Conservation (phyloP, 805 yeast species). For the Metschnikowia lunata region DNA sequence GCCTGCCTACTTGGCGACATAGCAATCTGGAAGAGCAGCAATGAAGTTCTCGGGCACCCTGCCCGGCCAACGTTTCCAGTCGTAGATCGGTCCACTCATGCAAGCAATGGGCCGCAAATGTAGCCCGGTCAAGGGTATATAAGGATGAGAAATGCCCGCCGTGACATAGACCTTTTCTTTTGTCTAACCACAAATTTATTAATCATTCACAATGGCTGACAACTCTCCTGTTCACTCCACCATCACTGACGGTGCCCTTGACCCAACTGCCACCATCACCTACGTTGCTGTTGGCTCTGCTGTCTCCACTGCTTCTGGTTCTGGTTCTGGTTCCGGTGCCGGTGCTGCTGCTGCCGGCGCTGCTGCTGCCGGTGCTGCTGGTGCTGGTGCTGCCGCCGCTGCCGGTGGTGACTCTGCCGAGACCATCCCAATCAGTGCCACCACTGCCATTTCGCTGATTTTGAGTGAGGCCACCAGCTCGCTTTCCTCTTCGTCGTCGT, state of each 20-base stretch:
- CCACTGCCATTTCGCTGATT: constrained; percentile 5
- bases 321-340: not conserved
- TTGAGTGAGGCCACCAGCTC: not conserved
- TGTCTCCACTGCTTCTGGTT: not conserved
- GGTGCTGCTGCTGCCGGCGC: not conserved
- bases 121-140: too few relatives aligned
- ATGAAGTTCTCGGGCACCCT: too few relatives aligned
- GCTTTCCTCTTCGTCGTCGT: too few relatives aligned
- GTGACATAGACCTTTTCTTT: too few relatives aligned
- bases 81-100: too few relatives aligned
- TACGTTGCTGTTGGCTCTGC: constrained; percentile 21
- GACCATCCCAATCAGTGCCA: constrained; percentile 4
- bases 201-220: constrained; percentile 21
- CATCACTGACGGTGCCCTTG: constrained; percentile 10
- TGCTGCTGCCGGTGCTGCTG: not conserved
- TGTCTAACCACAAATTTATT: not conserved
- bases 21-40: too few relatives aligned
- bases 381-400: constrained; percentile 9
- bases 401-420: constrained; percentile 5
- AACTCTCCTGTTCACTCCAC: constrained; percentile 25
- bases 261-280: constrained; percentile 23
- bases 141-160: too few relatives aligned
- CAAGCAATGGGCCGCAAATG: too few relatives aligned
- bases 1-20: too few relatives aligned
- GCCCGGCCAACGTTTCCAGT: too few relatives aligned